Evolutionary conservation across 2,329 filamentous ascomycete genomes (phyloP), one percentile per base, ranked within the genome.

Genomic region (Atkinsonella texensis): DNA sequence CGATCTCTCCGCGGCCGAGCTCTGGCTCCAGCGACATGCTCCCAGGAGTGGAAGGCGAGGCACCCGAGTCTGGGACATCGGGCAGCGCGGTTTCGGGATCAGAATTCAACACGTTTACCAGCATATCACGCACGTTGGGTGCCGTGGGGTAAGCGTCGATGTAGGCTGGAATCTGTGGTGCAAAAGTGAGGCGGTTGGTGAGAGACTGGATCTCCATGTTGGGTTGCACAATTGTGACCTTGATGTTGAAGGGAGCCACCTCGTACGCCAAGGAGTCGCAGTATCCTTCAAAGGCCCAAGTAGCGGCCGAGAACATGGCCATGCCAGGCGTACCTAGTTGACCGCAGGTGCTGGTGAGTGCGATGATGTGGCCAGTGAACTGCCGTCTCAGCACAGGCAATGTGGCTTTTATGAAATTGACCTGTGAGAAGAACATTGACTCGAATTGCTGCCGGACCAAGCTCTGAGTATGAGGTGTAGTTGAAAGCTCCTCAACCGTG

Each of bases 211-310:
- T 87, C 71, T 97, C 91, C 70, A 95, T 89, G 68, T 89, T 94
- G 28, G 90, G 89, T 72, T 98, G 91, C 44, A 98, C 85, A 58
- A 97, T 90, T 41, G 89, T 96, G 67, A 97, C 81, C 68, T 91
- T 95, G 71, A 97, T 83, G 69, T 96, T 96, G 73, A 97, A 97
- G 0, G 93, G 93, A 0, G 91, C 87, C 56, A 98, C 86, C 69
- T 98, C 93, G 68, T 96, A 98, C 1, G 91, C 90, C 23, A 98
- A 76, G 54, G 88, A 89, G 69, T 97, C 91, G 70, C 90, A 96
- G 66, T 93, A 96, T 17, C 91, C 93, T 69, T 97, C 93, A 38
- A 96, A 78, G 1, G 89, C 93, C 89, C 91, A 96, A 39, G 89
- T 90, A 13, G 89, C 87, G 17, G 91, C 89, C 57, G 89, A 93